Evolutionary conservation across 371 early-diverging fungal genomes (phyloP).

Genomic region (Umbelopsis sp.): DNA sequence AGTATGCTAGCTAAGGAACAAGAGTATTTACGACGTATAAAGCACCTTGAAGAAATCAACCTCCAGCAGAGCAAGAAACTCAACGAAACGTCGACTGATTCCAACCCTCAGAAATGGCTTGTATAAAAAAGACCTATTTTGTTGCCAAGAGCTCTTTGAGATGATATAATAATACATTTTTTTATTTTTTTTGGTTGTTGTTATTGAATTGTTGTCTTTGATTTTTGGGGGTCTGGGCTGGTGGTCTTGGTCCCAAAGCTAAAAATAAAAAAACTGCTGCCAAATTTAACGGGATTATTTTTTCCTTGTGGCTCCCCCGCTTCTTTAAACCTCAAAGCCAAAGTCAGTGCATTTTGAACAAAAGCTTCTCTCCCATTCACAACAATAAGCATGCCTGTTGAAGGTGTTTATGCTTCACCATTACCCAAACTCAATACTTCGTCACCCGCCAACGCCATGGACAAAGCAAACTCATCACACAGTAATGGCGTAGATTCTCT

Average conservation of each 20-base stretch:
- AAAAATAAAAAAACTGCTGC: slow-evolving; percentile 3
- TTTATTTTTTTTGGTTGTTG: background rate
- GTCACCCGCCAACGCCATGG: background rate
- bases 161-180: too few species aligned
- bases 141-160: background rate
- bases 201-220: too few species aligned
- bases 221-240: too few species aligned
- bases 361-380: background rate
- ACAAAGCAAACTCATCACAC: background rate
- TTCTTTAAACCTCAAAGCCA: background rate
- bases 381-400: slow-evolving; percentile 1
- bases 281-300: slow-evolving; percentile 9
- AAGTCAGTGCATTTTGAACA: slow-evolving; percentile 12
- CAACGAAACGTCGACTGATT: background rate
- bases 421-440: background rate
- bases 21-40: slow-evolving; percentile 70
- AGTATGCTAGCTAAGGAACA: slow-evolving; percentile 63
- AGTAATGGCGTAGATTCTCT: slow-evolving; percentile 12
- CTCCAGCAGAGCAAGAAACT: slow-evolving; percentile 12
- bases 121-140: background rate
- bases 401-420: slow-evolving; percentile 12
- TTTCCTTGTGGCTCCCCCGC: background rate
- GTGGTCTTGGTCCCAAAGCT: background rate
- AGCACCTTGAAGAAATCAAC: slow-evolving; percentile 58
- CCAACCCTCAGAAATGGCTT: slow-evolving; percentile 16